phyloP scores from a whole-genome alignment of 1,284 basidiomycete genomes.

The Ceratobasidium sp. region DNA sequence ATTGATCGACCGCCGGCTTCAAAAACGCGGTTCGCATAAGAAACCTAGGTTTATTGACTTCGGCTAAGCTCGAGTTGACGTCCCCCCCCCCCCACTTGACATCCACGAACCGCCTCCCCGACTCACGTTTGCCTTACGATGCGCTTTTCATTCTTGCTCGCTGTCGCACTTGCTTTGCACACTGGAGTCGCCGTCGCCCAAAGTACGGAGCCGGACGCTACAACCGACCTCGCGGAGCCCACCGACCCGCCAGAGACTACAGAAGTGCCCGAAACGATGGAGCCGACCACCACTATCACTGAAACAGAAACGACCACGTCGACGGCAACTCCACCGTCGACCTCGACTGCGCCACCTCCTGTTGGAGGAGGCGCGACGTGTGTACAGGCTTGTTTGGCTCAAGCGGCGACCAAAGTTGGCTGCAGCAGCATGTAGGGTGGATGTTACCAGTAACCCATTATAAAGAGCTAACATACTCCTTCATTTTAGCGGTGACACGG shows the following conservation, averaged over 20 bases:
- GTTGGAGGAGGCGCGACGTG: slow-evolving; percentile 29
- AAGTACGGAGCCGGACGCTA: not conserved
- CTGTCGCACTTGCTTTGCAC: not conserved
- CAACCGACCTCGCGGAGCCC: not conserved
- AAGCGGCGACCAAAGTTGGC: slow-evolving; percentile 1
- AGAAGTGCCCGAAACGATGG: not conserved
- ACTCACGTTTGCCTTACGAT: too few relatives aligned
- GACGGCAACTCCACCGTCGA: not conserved
- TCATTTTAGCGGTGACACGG: not conserved
- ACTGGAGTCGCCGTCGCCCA: not conserved
- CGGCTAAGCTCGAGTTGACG: too few relatives aligned
- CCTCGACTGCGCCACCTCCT: not conserved
- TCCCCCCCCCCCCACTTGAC: too few relatives aligned
- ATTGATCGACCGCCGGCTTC: too few relatives aligned
- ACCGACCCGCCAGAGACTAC: not conserved
- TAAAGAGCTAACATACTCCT: not conserved
- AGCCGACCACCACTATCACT: not conserved
- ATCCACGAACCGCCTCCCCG: too few relatives aligned
- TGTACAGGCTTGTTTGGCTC: slow-evolving; percentile 11
- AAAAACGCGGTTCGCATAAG: too few relatives aligned
- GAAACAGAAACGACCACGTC: not conserved
- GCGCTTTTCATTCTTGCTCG: not conserved
- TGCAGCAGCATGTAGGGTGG: not conserved
- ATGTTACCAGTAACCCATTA: too few relatives aligned
- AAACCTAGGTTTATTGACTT: too few relatives aligned